phyloP scores from a whole-genome alignment of 495 filamentous ascomycete genomes.

The Hypoxylon lenormandii region DNA sequence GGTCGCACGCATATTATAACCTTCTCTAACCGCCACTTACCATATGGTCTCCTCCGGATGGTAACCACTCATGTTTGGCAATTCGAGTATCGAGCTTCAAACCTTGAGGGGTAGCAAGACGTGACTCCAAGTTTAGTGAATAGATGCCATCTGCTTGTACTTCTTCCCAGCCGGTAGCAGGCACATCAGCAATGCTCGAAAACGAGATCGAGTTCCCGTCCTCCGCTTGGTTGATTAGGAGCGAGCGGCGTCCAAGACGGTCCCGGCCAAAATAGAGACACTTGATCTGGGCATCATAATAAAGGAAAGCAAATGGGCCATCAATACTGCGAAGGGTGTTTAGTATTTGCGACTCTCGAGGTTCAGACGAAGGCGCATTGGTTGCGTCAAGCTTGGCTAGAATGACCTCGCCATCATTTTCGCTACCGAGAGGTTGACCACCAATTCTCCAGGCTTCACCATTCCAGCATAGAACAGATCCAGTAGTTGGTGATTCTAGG shows the following conservation, averaged over 20 bases:
- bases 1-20: conserved; percentile 24
- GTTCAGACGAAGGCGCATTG: conserved; percentile 42
- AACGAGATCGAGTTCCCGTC: conserved; percentile 67
- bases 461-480: conserved; percentile 92
- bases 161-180: conserved; percentile 73
- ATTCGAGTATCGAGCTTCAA: conserved; percentile 35
- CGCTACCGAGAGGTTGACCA: conserved; percentile 63
- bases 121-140: conserved; percentile 65
- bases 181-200: conserved; percentile 77
- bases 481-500: conserved; percentile 68
- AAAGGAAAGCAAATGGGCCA: conserved; percentile 93
- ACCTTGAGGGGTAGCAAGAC: conserved; percentile 54
- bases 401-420: conserved; percentile 81
- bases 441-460: conserved; percentile 92
- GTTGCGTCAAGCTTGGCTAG: conserved; percentile 71
- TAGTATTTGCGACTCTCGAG: conserved; percentile 57
- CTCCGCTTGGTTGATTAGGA: conserved; percentile 67
- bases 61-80: conserved; percentile 36
- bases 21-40: conserved; percentile 42
- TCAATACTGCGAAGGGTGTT: conserved; percentile 71
- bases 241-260: conserved; percentile 84
- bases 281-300: conserved; percentile 72
- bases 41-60: conserved; percentile 38
- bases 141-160: conserved; percentile 85
- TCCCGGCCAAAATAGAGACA: conserved; percentile 84